A percentile compares a stretch with the other conserved stretches of the same genome.
These are phyloP conservation scores for Amaranthus palmeri DNA, from an alignment of 148 eudicot species.

Conservation along the genomic window DNA sequence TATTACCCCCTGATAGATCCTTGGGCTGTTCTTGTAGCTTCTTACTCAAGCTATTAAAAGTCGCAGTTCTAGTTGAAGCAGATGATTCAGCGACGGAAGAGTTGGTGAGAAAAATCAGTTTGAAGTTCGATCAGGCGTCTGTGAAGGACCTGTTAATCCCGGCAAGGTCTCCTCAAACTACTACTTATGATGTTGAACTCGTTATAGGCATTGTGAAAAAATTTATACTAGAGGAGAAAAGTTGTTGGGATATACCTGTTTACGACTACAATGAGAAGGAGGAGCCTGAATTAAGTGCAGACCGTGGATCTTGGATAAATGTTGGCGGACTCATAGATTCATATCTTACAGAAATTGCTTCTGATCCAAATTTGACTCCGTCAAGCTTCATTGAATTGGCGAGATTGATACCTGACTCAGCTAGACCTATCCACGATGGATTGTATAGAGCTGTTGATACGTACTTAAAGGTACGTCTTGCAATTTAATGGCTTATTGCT, in stretches of 20 bases:
- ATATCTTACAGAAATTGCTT: slow-evolving; percentile 61
- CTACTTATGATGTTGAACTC: slow-evolving; percentile 68
- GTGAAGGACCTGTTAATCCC: slow-evolving; percentile 68
- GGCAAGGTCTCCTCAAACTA: slow-evolving; percentile 44
- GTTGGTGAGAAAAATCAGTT: slow-evolving; percentile 46
- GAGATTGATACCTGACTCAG: slow-evolving; percentile 54
- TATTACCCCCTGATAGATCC: slow-evolving; percentile 59
- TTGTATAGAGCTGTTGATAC: slow-evolving; percentile 65
- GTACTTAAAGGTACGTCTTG: slow-evolving; percentile 54
- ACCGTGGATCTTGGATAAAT: slow-evolving; percentile 44
- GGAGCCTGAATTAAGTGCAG: slow-evolving; percentile 27
- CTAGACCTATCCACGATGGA: slow-evolving; percentile 81
- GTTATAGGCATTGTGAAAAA: slow-evolving; percentile 49
- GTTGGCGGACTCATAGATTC: slow-evolving; percentile 62
- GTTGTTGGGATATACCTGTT: slow-evolving; percentile 29
- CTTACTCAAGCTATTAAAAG: slow-evolving; percentile 72
- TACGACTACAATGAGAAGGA: slow-evolving; percentile 30
- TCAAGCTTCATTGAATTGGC: slow-evolving; percentile 48
- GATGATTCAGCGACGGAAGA: slow-evolving; percentile 53
- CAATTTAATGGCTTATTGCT: not conserved
- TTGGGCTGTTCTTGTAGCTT: slow-evolving; percentile 76
- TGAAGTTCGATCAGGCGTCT: slow-evolving; percentile 69
- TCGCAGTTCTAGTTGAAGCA: slow-evolving; percentile 57
- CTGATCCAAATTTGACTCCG: slow-evolving; percentile 49
- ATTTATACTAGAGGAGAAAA: slow-evolving; percentile 40